Base-by-base conservation (phyloP, 495 filamentous ascomycete genomes). In the Stereocaulon alpinum region DNA sequence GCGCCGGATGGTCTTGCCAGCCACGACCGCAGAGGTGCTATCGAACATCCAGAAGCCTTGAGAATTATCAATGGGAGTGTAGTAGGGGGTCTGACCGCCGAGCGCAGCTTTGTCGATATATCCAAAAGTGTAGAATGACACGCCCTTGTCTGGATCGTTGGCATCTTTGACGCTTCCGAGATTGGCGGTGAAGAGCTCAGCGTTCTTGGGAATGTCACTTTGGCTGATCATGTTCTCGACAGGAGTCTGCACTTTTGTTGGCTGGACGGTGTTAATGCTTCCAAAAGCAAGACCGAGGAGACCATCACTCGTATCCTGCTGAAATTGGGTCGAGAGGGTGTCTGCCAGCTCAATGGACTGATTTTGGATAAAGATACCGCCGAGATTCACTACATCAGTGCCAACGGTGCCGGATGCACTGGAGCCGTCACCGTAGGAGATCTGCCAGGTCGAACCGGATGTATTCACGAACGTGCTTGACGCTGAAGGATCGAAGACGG, bases 61-160 rank as follows among this genome's bases (percentile, higher is more conserved):
- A 12, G 78, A 81, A 55, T 80, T 85, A 71, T 90, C 85, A 55
- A 91, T 68, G 32, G 79, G 71, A 1, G 83, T 81, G 73, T 86
- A 91, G 56, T 76, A 67, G 42, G 60, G 63, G 17, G 44, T 48
- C 55, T 66, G 1, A 81, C 77, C 73, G 45, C 73, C 76, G 48
- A 88, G 75, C 0, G 82, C 77, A 6, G 78, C 80, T 60, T 86
- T 66, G 65, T 90, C 87, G 65, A 91, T 84, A 66, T 76, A 89
- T 29, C 87, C 88, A 63, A 91, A 90, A 0, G 87, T 90, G 72
- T 87, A 90, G 74, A 90, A 91, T 2, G 82, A 84, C 54, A 78
- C 73, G 54, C 78, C 76, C 47, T 82, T 79, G 57, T 77, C 74
- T 0, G 70, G 70, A 51, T 81, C 79, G 44, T 76, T 67, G 32